Evolutionary conservation across 2,329 filamentous ascomycete species (phyloP).

Genomic region (Botryotinia globosa): DNA sequence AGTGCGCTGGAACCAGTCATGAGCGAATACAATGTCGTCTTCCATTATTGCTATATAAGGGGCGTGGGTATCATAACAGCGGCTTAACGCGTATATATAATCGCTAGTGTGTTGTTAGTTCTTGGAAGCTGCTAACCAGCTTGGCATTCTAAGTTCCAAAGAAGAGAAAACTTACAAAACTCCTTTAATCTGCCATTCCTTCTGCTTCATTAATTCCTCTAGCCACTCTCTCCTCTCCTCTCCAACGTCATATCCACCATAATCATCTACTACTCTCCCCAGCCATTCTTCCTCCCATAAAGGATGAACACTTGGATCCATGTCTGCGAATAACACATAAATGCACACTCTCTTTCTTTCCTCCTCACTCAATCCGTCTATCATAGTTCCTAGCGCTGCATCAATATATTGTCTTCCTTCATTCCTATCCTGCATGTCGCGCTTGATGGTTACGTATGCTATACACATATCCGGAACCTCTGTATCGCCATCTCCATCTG

Average conservation of each 20-base stretch:
- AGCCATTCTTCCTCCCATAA: slow-evolving; percentile 4
- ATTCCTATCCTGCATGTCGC: slow-evolving; percentile 17
- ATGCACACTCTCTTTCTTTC: slow-evolving; percentile 25
- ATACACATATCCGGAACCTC: slow-evolving; percentile 22
- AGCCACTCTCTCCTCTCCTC: slow-evolving; percentile 1
- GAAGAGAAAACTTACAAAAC: background rate
- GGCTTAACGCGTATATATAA: slow-evolving; percentile 37
- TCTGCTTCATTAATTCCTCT: background rate
- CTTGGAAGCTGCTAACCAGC: background rate
- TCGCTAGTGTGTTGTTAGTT: slow-evolving; percentile 28
- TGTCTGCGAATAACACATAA: slow-evolving; percentile 6
- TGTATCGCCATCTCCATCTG: background rate
- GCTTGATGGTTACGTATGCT: slow-evolving; percentile 24
- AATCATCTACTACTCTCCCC: slow-evolving; percentile 5
- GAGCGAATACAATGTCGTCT: slow-evolving; percentile 41
- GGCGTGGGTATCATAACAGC: slow-evolving; percentile 33
- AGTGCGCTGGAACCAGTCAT: slow-evolving; percentile 41
- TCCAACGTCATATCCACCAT: slow-evolving; percentile 1
- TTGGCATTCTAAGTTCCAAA: background rate
- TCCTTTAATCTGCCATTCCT: slow-evolving; percentile 12
- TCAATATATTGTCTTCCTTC: slow-evolving; percentile 27
- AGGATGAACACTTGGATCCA: slow-evolving; percentile 11
- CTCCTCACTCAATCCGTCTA: slow-evolving; percentile 28
- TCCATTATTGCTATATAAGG: slow-evolving; percentile 41
- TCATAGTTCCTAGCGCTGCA: slow-evolving; percentile 26